Conservation (phyloP, 331 rosid species). For the Quercus tomentella region DNA sequence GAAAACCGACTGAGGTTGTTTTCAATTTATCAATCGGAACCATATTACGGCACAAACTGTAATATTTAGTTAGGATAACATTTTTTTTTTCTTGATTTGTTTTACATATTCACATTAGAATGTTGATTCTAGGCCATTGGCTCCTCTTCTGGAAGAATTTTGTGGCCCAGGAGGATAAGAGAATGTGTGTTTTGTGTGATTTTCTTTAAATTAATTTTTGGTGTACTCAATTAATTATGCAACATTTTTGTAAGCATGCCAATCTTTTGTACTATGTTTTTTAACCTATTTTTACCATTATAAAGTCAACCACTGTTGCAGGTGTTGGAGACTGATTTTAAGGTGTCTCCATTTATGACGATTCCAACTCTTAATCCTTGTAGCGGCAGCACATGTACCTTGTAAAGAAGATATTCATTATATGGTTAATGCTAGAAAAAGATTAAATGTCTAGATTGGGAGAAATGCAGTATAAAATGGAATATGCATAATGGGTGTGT, state of each 20-base stretch:
- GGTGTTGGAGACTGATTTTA: not conserved
- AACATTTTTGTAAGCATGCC: not conserved
- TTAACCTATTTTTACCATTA: not conserved
- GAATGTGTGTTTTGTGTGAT: not conserved
- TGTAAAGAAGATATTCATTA: too few relatives aligned
- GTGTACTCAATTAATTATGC: not conserved
- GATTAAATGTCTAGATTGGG: too few relatives aligned
- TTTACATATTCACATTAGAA: not conserved
- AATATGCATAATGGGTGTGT: too few relatives aligned
- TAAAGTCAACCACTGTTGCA: not conserved
- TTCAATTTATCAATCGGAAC: not conserved
- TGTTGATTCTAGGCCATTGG: not conserved
- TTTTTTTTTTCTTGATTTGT: not conserved
- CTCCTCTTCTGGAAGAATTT: not conserved
- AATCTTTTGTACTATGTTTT: not conserved
- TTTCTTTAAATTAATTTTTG: not conserved
- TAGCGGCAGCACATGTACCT: too few relatives aligned
- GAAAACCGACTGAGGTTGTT: conserved; percentile 73
- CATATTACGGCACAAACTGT: not conserved
- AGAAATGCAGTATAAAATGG: too few relatives aligned
- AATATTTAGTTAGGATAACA: not conserved
- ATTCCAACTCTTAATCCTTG: too few relatives aligned
- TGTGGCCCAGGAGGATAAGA: not conserved
- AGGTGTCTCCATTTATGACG: too few relatives aligned
- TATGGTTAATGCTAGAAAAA: too few relatives aligned